These are phyloP conservation scores for Ceriops decandra DNA, from an alignment of 345 rosid species.

Conservation along the genomic window DNA sequence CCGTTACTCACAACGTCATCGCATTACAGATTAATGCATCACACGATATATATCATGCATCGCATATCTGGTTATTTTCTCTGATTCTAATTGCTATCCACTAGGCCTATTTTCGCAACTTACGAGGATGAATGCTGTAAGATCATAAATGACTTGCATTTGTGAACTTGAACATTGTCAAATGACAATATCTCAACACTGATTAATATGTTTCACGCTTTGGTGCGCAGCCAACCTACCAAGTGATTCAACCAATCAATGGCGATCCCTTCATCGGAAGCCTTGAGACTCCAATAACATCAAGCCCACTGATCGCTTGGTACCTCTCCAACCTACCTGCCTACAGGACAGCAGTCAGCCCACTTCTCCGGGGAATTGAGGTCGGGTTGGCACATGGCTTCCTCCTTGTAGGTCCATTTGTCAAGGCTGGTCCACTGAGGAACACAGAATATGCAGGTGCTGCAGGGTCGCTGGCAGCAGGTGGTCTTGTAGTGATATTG, in stretches of 20 bases:
- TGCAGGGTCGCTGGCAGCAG: slow-evolving; percentile 86
- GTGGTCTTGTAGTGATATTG: slow-evolving; percentile 76
- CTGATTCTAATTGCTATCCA: no score
- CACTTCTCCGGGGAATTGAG: slow-evolving; percentile 85
- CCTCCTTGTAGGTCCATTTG: slow-evolving; percentile 88
- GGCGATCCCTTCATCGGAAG: slow-evolving; percentile 98
- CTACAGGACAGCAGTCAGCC: slow-evolving; percentile 88
- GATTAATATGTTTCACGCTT: not conserved
- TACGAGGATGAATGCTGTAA: no score
- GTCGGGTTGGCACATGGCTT: slow-evolving; percentile 86
- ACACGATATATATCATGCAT: no score
- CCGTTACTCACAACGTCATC: no score
- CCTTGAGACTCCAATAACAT: slow-evolving; percentile 89
- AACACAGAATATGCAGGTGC: slow-evolving; percentile 70
- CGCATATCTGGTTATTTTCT: no score
- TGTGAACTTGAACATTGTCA: no score
- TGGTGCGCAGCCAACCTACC: slow-evolving; percentile 69
- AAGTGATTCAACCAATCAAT: slow-evolving; percentile 91
- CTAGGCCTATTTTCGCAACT: no score
- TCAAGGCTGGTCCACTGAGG: slow-evolving; percentile 82
- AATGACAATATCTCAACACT: no score
- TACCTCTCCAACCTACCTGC: slow-evolving; percentile 95
- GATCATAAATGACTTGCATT: no score
- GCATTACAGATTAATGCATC: no score
- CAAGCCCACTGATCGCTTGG: slow-evolving; percentile 93